phyloP scores from a whole-genome alignment of 2,329 filamentous ascomycete species.

The Monilinia vaccinii-corymbosi region DNA sequence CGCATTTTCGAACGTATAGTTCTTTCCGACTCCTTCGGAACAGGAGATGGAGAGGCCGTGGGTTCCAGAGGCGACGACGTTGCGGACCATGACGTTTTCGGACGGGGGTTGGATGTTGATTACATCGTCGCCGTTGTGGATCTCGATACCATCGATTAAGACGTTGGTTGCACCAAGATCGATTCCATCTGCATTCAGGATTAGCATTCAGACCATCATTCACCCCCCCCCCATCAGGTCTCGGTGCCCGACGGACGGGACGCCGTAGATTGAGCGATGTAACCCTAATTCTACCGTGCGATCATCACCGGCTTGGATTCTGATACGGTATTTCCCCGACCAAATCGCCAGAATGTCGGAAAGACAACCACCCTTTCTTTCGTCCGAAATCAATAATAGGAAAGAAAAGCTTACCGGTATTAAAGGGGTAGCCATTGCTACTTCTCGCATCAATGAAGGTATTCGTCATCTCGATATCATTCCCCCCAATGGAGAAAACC shows the following conservation, averaged over 20 bases:
- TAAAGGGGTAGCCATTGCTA: background rate
- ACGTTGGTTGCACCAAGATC: conserved; percentile 4
- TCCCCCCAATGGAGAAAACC: conserved; percentile 5
- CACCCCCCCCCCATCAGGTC: background rate
- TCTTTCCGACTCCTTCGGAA: background rate
- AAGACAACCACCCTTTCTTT: background rate
- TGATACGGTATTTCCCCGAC: background rate
- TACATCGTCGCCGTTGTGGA: conserved; percentile 7
- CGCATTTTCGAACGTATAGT: conserved; percentile 3
- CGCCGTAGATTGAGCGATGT: background rate
- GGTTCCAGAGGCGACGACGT: background rate
- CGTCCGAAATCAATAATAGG: background rate
- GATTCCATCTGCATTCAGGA: background rate
- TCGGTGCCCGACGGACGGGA: too few relatives aligned
- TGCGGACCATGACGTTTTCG: conserved; percentile 1
- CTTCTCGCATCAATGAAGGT: background rate
- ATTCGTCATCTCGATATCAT: conserved; percentile 3
- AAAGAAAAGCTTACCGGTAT: background rate
- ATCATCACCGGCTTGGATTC: background rate
- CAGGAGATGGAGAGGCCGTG: conserved; percentile 5
- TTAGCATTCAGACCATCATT: background rate
- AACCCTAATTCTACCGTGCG: background rate
- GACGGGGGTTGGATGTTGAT: conserved; percentile 1
- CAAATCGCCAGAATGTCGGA: background rate
- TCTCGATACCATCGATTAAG: conserved; percentile 2